These are phyloP conservation scores for Eutrema salsugineum DNA, from an alignment of 441 rosid species.

Conservation along the genomic window DNA sequence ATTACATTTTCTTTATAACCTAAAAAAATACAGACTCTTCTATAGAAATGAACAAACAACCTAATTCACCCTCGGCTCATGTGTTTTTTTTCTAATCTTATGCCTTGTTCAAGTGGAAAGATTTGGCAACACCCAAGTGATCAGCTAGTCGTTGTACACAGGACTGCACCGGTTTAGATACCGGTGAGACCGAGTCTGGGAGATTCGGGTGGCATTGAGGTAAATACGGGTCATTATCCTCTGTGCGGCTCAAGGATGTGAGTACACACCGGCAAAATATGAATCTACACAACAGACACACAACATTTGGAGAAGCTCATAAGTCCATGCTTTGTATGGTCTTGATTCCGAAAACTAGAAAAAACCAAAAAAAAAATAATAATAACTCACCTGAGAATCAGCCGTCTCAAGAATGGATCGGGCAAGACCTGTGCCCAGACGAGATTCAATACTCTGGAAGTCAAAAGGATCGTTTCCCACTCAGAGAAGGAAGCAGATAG, in stretches of 20 bases:
- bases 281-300: constrained; percentile 52
- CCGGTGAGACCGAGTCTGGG: constrained; percentile 57
- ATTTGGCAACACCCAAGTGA: constrained; percentile 53
- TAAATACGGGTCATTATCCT: constrained; percentile 45
- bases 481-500: constrained; percentile 68
- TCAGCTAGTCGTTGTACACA: constrained; percentile 51
- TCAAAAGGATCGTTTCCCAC: constrained; percentile 87
- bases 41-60: constrained; percentile 13
- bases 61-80: constrained; percentile 12
- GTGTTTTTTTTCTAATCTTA: constrained; percentile 22
- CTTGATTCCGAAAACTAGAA: background rate
- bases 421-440: constrained; percentile 93
- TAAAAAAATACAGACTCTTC: constrained; percentile 27
- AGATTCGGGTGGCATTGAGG: constrained; percentile 85
- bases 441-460: constrained; percentile 64
- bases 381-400: constrained; percentile 85
- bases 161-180: constrained; percentile 46
- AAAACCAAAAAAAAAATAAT: background rate
- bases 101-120: constrained; percentile 43
- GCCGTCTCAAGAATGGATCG: constrained; percentile 83
- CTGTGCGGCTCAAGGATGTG: constrained; percentile 41
- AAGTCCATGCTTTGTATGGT: background rate
- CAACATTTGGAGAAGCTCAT: background rate
- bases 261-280: constrained; percentile 77
- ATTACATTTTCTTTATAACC: constrained; percentile 33